Evolutionary conservation across 768 basidiomycete genomes (phyloP).

Genomic region (Pisolithus microcarpus): DNA sequence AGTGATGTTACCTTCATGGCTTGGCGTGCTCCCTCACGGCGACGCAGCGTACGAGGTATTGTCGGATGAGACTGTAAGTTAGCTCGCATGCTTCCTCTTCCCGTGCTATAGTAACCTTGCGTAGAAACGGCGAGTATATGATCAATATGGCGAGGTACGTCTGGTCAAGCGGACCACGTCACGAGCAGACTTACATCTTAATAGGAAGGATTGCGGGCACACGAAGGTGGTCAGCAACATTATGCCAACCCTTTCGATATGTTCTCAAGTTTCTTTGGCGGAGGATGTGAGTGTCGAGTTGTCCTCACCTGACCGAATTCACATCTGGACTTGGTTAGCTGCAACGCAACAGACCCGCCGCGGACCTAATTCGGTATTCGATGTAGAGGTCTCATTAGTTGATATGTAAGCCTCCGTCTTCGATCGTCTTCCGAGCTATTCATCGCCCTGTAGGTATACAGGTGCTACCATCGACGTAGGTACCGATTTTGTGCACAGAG

Average conservation of each 20-base stretch:
- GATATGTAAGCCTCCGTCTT: conserved; percentile 54
- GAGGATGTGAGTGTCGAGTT: conserved; percentile 50
- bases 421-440: conserved; percentile 2
- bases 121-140: conserved; percentile 91
- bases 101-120: conserved; percentile 4
- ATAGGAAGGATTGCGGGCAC: conserved; percentile 86
- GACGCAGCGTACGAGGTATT: conserved; percentile 85
- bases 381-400: conserved; percentile 78
- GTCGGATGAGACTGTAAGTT: conserved; percentile 68
- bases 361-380: conserved; percentile 69
- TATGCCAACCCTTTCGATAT: conserved; percentile 89
- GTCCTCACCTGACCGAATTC: neutral
- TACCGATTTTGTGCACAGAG: conserved; percentile 1
- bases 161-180: neutral
- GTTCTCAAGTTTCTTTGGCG: conserved; percentile 89
- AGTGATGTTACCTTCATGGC: conserved; percentile 15
- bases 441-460: conserved; percentile 49
- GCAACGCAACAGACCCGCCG: conserved; percentile 51
- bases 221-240: conserved; percentile 74
- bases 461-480: conserved; percentile 80
- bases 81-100: neutral
- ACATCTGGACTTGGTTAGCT: conserved; percentile 9
- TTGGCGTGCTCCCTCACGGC: conserved; percentile 4
- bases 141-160: conserved; percentile 80
- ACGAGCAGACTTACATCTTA: conserved; percentile 7